These are phyloP conservation scores for Populus euphratica DNA, from an alignment of 345 rosid species.

Conservation along the genomic window DNA sequence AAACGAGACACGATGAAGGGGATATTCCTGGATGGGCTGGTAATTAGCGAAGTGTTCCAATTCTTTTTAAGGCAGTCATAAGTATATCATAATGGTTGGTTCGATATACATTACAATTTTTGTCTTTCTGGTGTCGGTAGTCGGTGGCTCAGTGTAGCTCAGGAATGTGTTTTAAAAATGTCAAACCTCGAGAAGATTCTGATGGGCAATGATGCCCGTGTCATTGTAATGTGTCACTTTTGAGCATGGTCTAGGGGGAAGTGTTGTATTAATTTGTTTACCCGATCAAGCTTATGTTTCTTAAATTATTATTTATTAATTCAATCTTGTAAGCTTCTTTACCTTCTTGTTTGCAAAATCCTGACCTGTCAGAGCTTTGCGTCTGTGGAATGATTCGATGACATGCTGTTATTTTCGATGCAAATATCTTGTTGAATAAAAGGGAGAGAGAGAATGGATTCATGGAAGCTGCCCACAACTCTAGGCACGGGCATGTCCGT, in stretches of 20 bases:
- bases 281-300: slow-evolving; percentile 9
- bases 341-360: neutral
- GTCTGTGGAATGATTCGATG: neutral
- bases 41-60: slow-evolving; percentile 18
- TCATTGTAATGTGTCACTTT: slow-evolving; percentile 22
- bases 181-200: slow-evolving; percentile 16
- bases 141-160: slow-evolving; percentile 19
- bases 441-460: too few species aligned
- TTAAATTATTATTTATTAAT: slow-evolving; percentile 28
- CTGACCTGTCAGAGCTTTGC: neutral
- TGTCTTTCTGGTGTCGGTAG: slow-evolving; percentile 16
- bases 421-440: too few species aligned
- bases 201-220: slow-evolving; percentile 12
- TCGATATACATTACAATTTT: slow-evolving; percentile 19
- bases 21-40: slow-evolving; percentile 7
- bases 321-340: slow-evolving; percentile 7
- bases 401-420: too few species aligned
- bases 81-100: slow-evolving; percentile 24
- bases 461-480: too few species aligned
- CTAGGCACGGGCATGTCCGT: too few species aligned
- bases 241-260: slow-evolving; percentile 26
- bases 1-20: neutral
- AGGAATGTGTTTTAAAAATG: slow-evolving; percentile 24
- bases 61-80: slow-evolving; percentile 27
- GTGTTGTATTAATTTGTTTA: slow-evolving; percentile 32